Conservation (phyloP, 1,139 yeast species). For the Sugiyamaella sp. region DNA sequence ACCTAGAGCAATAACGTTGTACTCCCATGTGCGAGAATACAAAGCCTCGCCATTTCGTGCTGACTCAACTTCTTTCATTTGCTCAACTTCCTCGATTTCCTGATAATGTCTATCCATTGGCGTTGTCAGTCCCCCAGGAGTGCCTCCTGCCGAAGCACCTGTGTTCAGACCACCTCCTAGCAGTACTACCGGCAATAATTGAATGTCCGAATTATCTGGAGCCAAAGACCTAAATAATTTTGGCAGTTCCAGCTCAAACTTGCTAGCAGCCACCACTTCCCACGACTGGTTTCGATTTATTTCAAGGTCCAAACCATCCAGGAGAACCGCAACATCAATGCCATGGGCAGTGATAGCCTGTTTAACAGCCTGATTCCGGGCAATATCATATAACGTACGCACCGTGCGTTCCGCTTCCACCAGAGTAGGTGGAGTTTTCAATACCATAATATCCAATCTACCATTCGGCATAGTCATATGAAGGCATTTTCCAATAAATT, state of each 20-base stretch:
- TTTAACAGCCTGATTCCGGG: conserved; percentile 29
- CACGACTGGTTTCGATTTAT: conserved; percentile 36
- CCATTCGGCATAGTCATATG: conserved; percentile 39
- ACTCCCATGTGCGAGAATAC: conserved; percentile 28
- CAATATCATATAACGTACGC: conserved; percentile 38
- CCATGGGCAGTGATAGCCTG: conserved; percentile 11
- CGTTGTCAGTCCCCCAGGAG: conserved; percentile 10
- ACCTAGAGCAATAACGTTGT: conserved; percentile 56
- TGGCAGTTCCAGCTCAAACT: conserved; percentile 33
- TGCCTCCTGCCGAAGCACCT: conserved; percentile 8
- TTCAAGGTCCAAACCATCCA: conserved; percentile 41
- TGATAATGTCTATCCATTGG: conserved; percentile 3
- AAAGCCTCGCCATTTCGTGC: conserved; percentile 23
- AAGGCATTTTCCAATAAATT: conserved; percentile 36
- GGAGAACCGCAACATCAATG: conserved; percentile 42
- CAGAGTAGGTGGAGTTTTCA: conserved; percentile 37
- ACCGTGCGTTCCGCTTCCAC: conserved; percentile 38
- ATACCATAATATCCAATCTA: conserved; percentile 41
- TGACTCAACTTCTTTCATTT: conserved; percentile 21
- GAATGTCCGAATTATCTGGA: conserved; percentile 32
- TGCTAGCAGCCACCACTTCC: conserved; percentile 42
- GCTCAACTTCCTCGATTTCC: conserved; percentile 17
- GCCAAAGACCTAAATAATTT: conserved; percentile 33
- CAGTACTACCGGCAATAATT: conserved; percentile 37
- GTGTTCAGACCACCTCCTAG: conserved; percentile 22